Evolutionary conservation across 371 early-diverging fungal genomes (phyloP), one percentile per base, ranked within the genome.

Genomic region (Conidiobolus coronatus): DNA sequence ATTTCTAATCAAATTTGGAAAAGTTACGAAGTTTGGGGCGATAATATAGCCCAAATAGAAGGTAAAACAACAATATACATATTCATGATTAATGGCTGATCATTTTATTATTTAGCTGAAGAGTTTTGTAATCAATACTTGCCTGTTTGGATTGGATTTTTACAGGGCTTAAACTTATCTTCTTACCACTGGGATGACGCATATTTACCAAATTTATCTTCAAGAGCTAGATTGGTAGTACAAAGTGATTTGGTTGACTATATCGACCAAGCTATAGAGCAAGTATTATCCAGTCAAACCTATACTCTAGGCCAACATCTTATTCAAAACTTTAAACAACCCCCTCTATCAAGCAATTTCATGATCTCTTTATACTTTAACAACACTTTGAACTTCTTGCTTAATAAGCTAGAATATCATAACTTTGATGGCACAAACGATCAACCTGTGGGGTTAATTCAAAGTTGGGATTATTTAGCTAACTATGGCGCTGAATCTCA

Each of bases 111-210:
- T 24, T 21, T 36, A 40, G 48, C 21, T 23, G 48, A 47, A 39
- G 8, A 14, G 2, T 11, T 37, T 13, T 36, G 36, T 40, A 38
- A 17, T 15, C 18, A 40, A 13, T 47, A 47, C 22, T 17, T 37
- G 2, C 48, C 48, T 21, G 38, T 40, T 8, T 47, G 48, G 48
- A 14, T 47, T 4, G 48, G 48, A 13, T 36, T 47, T 2, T 15
- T 47, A 18, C 11, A 37, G 29, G 48, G 38, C 8, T 37, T 47
- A 18, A 20, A 19, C 38, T 22, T 18, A 8, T 18, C 38, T 29
- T 40, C 40, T 11, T 40, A 40, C 40, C 24, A 29, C 13, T 47
- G 48, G 48, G 17, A 20, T 29, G 21, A 36, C 9, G 8, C 11
- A n/a, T 29, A 18, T 13, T 2, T 47, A 7, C 7, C 37, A 5